Base-by-base conservation (phyloP, 495 filamentous ascomycete genomes). In the Neurospora sp. region DNA sequence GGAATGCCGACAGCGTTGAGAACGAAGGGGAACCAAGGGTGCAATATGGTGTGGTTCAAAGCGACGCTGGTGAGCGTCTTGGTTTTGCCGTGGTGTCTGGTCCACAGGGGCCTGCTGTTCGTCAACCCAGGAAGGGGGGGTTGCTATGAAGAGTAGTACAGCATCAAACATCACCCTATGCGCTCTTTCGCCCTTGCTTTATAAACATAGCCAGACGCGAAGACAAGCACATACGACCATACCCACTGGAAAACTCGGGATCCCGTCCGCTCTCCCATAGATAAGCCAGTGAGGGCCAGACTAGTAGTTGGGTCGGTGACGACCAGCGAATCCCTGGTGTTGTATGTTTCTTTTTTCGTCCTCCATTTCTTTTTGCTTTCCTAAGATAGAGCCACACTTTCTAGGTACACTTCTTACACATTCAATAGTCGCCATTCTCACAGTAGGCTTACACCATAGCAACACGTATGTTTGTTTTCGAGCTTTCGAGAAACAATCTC, bases 221-320 rank as follows among this genome's bases (percentile, higher is more conserved):
- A n/a, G n/a, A n/a, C n/a, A n/a, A n/a, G n/a, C n/a, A 2, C 9
- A 35, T 62, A 62, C 27, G 54, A 60, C 49, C 49, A 60, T 60
- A 60, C 49, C 23, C 49, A 60, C 49, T 60, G 49, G 84, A 85
- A 74, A 80, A 81, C 76, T 81, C 83, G 84, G 83, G 80, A 83
- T 84, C 84, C 85, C 84, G 84, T 86, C 83, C 83, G 85, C 83
- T 86, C 84, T 83, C 81, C 83, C 35, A 37, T 37, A 37, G 35
- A 37, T 37, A 37, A 37, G 35, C 35, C 35, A 37, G 35, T 37
- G 35, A 37, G 35, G 35, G 35, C 35, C 35, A 37, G 35, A 37
- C 35, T 37, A 37, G 35, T 37, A 37, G 35, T 85, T 81, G 80
- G 81, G 83, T 85, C 79, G 84, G 82, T 85, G 85, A 85, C 81